These are phyloP conservation scores for Talaromyces rugulosus DNA, from an alignment of 2,329 filamentous ascomycete genomes.

Conservation along the genomic window DNA sequence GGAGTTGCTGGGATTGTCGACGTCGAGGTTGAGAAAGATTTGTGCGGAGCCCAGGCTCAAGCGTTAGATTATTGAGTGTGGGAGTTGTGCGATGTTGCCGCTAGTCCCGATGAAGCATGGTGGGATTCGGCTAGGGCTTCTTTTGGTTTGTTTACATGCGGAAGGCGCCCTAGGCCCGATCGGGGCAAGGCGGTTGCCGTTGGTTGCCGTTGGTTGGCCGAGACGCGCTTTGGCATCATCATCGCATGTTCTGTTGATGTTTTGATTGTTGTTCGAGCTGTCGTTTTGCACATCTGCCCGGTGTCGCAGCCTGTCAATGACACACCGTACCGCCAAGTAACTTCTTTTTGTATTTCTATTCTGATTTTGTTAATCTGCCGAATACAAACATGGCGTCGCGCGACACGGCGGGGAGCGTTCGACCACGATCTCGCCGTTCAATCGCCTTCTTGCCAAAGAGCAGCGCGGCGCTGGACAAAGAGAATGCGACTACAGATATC, in stretches of 20 bases:
- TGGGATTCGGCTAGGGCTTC: conserved; percentile 39
- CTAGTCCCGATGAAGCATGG: conserved; percentile 30
- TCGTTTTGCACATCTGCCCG: background rate
- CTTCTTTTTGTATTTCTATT: background rate
- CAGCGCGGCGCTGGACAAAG: conserved; percentile 58
- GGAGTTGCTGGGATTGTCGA: conserved; percentile 25
- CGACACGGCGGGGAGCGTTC: conserved; percentile 29
- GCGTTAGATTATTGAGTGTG: conserved; percentile 32
- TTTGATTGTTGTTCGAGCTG: background rate
- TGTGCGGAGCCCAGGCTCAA: conserved; percentile 21
- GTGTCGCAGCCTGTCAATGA: background rate
- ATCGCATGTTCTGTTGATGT: background rate
- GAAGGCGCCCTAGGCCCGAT: conserved; percentile 24
- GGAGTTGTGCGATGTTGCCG: conserved; percentile 28
- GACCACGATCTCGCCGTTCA: conserved; percentile 61
- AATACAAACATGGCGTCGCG: conserved; percentile 29
- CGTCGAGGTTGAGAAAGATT: conserved; percentile 40
- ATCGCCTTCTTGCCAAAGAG: conserved; percentile 58
- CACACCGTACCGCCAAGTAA: background rate
- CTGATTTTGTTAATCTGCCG: background rate
- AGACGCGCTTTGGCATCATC: conserved; percentile 23
- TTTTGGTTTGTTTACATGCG: conserved; percentile 39
- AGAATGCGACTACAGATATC: conserved; percentile 70
- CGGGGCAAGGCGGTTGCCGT: background rate
- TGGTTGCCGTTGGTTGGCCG: conserved; percentile 14